Percentiles rank a stretch among this genome's conserved stretches.
Evolutionary conservation across 164 flowering plant genomes (phyloP).

Genomic region (Vitis cinerea): DNA sequence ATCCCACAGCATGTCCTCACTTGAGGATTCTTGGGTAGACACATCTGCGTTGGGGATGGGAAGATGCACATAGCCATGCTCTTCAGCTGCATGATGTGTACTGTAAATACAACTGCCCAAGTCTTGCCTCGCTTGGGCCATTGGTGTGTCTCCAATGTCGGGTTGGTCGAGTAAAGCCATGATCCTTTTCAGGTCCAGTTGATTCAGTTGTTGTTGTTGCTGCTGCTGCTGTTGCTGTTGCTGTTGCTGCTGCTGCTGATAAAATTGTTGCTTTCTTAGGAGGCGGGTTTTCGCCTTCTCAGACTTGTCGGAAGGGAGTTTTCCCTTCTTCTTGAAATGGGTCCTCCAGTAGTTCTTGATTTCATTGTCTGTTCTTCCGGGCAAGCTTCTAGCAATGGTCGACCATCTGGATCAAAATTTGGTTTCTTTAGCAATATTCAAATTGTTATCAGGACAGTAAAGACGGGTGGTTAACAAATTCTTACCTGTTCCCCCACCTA

Average conservation of each 20-base stretch:
- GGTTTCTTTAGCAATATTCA: background rate
- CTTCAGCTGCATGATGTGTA: conserved; percentile 12
- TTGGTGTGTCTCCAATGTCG: conserved; percentile 4
- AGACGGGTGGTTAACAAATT: background rate
- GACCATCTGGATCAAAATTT: conserved; percentile 53
- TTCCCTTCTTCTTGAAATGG: conserved; percentile 66
- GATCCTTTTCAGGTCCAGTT: conserved; percentile 40
- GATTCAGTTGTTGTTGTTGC: conserved; percentile 27
- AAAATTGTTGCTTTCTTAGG: conserved; percentile 53
- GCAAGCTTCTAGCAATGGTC: conserved; percentile 67
- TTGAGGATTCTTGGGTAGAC: conserved; percentile 19
- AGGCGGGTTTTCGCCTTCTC: conserved; percentile 46
- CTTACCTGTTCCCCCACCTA: conserved; percentile 92
- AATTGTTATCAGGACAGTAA: background rate
- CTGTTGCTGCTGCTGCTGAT: conserved; percentile 38
- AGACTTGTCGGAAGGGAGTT: conserved; percentile 27
- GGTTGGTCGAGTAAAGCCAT: conserved; percentile 37
- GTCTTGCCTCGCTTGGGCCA: conserved; percentile 31
- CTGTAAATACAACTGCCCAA: conserved; percentile 12
- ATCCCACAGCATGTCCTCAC: conserved; percentile 53
- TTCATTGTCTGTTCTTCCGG: conserved; percentile 81
- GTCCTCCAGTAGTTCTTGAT: conserved; percentile 88
- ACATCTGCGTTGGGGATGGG: conserved; percentile 16
- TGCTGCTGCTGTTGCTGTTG: conserved; percentile 26
- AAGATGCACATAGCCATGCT: conserved; percentile 24